phyloP scores from a whole-genome alignment of 306 rosid species.

The Lathyrus oleraceus region DNA sequence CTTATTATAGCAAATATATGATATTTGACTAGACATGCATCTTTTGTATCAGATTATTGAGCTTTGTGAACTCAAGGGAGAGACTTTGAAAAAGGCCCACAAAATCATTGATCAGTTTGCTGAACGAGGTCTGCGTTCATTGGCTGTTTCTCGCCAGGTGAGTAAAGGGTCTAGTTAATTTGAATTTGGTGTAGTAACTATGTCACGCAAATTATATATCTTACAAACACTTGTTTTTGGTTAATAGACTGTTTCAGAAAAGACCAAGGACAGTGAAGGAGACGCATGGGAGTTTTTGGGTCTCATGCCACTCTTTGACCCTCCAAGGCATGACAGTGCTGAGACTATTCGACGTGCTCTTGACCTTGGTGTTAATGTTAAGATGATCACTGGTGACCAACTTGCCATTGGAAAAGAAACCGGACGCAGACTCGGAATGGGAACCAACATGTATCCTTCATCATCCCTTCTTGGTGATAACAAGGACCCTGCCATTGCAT shows the following conservation, averaged over 20 bases:
- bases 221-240: neutral
- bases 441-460: slow-evolving; percentile 96
- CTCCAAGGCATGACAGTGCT: slow-evolving; percentile 96
- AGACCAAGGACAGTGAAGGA: slow-evolving; percentile 77
- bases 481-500: slow-evolving; percentile 63
- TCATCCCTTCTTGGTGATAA: slow-evolving; percentile 73
- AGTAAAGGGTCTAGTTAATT: slow-evolving; percentile 23
- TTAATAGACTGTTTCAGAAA: slow-evolving; percentile 64
- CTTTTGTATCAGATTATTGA: slow-evolving; percentile 64
- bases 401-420: slow-evolving; percentile 97
- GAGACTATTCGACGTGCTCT: slow-evolving; percentile 94
- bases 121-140: slow-evolving; percentile 78
- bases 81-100: slow-evolving; percentile 54
- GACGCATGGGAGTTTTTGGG: slow-evolving; percentile 83
- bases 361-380: slow-evolving; percentile 88
- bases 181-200: neutral
- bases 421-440: slow-evolving; percentile 97
- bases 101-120: slow-evolving; percentile 63
- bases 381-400: slow-evolving; percentile 98
- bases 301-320: slow-evolving; percentile 89
- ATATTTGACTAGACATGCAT: slow-evolving; percentile 13
- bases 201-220: neutral
- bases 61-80: slow-evolving; percentile 72
- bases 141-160: slow-evolving; percentile 79
- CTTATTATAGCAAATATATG: neutral